Evolutionary conservation across 164 flowering plant genomes (phyloP).

Genomic region (Umbellularia californica): DNA sequence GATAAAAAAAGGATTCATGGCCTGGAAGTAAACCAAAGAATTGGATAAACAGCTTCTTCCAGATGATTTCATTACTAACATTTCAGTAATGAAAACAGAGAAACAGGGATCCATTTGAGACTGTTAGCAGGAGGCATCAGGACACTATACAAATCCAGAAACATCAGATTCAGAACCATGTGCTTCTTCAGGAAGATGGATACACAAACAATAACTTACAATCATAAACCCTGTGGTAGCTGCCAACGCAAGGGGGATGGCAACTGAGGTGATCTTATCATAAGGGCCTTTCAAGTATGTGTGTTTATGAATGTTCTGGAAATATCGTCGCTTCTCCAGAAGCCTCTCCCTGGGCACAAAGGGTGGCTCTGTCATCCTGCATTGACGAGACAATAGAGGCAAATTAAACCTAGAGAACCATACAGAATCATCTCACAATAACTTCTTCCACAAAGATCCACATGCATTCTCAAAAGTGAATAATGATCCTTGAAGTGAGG

Average conservation of each 20-base stretch:
- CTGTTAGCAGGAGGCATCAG: neutral
- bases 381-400: neutral
- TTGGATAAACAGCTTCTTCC: too few relatives aligned
- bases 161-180: neutral
- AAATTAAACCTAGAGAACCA: neutral
- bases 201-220: slow-evolving; percentile 34
- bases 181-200: neutral
- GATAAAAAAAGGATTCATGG: too few relatives aligned
- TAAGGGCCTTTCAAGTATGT: slow-evolving; percentile 57
- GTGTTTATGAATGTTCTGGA: slow-evolving; percentile 57
- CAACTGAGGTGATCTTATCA: slow-evolving; percentile 75
- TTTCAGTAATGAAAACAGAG: neutral
- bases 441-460: neutral
- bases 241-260: slow-evolving; percentile 65
- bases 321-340: slow-evolving; percentile 52
- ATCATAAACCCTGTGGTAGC: slow-evolving; percentile 34
- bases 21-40: too few relatives aligned
- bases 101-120: neutral
- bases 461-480: neutral
- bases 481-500: neutral
- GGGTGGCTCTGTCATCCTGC: slow-evolving; percentile 35
- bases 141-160: neutral
- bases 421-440: neutral
- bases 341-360: slow-evolving; percentile 62
- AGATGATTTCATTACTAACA: neutral